Base-by-base conservation (phyloP, 2,329 filamentous ascomycete genomes). In the Epicoccum sorghinum region DNA sequence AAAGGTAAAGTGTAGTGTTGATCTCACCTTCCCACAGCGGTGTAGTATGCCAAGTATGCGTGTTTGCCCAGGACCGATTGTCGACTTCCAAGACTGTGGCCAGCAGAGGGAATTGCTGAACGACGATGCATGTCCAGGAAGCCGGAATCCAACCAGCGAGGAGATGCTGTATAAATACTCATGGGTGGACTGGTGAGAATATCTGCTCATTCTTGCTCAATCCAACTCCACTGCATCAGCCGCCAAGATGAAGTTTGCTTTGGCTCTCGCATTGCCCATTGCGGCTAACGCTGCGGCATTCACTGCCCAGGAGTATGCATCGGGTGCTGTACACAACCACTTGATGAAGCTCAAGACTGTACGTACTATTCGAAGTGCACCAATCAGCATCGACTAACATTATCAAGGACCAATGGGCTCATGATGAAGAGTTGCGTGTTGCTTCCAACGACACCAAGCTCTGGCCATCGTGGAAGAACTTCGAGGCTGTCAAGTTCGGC, bases 321-420 rank as follows among this genome's bases (percentile, higher is more conserved):
- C 62, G 25, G 64, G 64, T 35, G 59, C 57, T 32, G 58, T 67
- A 29, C 62, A 66, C 58, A 55, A 61, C 29, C 65, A 65, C 46
- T 46, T 67, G 53, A 67, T 67, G 64, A 66, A 67, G 46, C 46
- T 67, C 38, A 67, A 67, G 61, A 61, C 42, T 52, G 62, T 65
- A 62, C 7, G 44, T 12, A 7, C 22, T 4, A 18, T n/a, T 7
- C 18, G 7, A 46, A 6, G 6, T 7, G n/a, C 5, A 25, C 18
- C 24, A 38, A 23, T 24, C 10, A 39, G 22, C 7, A 23, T 14
- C 13, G 5, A 40, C 27, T 52, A 14, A 42, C 39, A 10, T 2
- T 22, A 6, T 6, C 12, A 24, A 65, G 62, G 61, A 64, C 22
- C 62, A 66, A 61, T 66, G 62, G 64, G 57, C 55, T 29, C 57